These are phyloP conservation scores for Jaltomata sinuosa DNA, from an alignment of 257 asterid genomes.

Conservation along the genomic window DNA sequence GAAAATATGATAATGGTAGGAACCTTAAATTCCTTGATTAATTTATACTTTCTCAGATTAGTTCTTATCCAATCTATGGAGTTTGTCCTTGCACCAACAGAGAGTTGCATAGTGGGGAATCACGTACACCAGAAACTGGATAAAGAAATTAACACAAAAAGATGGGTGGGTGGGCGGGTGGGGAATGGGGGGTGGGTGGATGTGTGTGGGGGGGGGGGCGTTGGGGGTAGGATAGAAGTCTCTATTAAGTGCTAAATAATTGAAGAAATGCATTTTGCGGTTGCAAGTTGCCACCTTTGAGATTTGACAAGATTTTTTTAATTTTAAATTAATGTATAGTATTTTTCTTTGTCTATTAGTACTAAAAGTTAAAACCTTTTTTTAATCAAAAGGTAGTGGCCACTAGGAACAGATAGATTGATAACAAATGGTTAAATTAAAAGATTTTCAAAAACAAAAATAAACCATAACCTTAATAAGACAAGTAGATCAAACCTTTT, in stretches of 20 bases:
- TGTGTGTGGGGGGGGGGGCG: slow-evolving; percentile 4
- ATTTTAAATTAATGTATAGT: slow-evolving; percentile 2
- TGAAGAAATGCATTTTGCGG: slow-evolving; percentile 21
- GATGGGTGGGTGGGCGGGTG: background rate
- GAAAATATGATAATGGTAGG: background rate
- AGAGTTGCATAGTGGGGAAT: slow-evolving; percentile 31
- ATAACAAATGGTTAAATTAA: background rate
- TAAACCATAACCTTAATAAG: slow-evolving; percentile 12
- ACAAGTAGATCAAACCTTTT: background rate
- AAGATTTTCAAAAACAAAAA: background rate
- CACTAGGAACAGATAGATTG: background rate
- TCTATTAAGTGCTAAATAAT: background rate
- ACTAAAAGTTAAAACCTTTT: background rate
- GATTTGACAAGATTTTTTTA: slow-evolving; percentile 23
- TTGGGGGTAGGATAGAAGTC: background rate
- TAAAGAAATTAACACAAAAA: background rate
- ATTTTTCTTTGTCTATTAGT: background rate
- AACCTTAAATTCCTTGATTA: slow-evolving; percentile 7
- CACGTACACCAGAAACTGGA: slow-evolving; percentile 19
- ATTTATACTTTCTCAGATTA: slow-evolving; percentile 1
- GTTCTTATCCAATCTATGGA: slow-evolving; percentile 27
- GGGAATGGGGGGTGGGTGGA: too few species aligned
- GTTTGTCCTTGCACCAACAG: slow-evolving; percentile 5
- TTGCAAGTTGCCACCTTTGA: slow-evolving; percentile 55
- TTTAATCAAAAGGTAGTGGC: background rate